These are phyloP conservation scores for Rostrohypoxylon terebratum DNA, from an alignment of 495 filamentous ascomycete genomes.

Conservation along the genomic window DNA sequence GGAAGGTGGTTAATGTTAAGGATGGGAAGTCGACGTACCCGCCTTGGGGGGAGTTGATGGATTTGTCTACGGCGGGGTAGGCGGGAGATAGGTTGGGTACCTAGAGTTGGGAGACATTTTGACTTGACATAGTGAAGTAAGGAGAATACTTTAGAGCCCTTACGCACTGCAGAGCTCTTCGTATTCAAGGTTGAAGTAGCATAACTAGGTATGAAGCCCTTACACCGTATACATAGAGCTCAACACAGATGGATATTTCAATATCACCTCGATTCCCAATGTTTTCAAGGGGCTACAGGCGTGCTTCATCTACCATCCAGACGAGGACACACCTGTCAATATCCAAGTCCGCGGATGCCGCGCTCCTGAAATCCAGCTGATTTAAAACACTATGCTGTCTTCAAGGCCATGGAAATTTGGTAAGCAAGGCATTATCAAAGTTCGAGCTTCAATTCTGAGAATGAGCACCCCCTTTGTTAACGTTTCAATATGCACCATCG, in stretches of 20 bases:
- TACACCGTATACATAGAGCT: too few relatives aligned
- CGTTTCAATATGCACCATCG: too few relatives aligned
- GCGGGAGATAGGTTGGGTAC: not conserved
- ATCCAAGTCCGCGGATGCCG: too few relatives aligned
- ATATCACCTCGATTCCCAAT: too few relatives aligned
- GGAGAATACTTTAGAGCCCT: too few relatives aligned
- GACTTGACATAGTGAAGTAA: not conserved
- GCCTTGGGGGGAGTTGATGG: constrained; percentile 16
- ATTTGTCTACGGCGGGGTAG: constrained; percentile 13
- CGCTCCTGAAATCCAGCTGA: not conserved
- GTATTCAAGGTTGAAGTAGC: too few relatives aligned
- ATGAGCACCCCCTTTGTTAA: not conserved
- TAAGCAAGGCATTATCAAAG: not conserved
- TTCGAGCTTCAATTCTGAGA: not conserved
- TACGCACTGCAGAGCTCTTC: too few relatives aligned
- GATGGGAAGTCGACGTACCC: constrained; percentile 22
- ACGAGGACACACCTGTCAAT: too few relatives aligned
- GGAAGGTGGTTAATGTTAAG: constrained; percentile 14
- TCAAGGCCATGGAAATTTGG: not conserved
- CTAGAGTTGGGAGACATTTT: not conserved
- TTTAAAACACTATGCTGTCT: not conserved
- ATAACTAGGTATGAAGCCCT: too few relatives aligned
- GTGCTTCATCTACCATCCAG: too few relatives aligned
- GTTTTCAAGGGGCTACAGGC: too few relatives aligned
- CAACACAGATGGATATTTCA: too few relatives aligned